These are phyloP conservation scores for Trichoderma erinaceum DNA, from an alignment of 495 filamentous ascomycete species.

Conservation along the genomic window DNA sequence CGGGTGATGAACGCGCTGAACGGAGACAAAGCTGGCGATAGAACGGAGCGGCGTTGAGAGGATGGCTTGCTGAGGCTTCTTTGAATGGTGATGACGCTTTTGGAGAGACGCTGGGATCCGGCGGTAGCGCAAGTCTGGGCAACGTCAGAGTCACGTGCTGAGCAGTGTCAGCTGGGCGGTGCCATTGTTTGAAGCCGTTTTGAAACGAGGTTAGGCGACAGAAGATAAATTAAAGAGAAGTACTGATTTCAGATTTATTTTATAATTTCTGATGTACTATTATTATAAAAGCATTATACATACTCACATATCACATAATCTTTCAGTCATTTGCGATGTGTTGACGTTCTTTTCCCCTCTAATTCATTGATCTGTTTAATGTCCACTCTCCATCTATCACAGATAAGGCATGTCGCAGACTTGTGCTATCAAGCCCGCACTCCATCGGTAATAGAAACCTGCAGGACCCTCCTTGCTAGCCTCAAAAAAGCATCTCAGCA, in stretches of 20 bases:
- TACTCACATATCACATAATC: not conserved
- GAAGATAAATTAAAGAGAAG: not conserved
- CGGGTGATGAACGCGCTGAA: not conserved
- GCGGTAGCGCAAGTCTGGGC: slow-evolving; percentile 1
- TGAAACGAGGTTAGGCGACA: not conserved
- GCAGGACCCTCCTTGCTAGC: not conserved
- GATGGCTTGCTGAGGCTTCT: not conserved
- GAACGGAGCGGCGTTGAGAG: not conserved
- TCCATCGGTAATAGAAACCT: not conserved
- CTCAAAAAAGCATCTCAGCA: slow-evolving; percentile 2
- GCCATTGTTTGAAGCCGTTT: not conserved
- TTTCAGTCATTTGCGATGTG: no score
- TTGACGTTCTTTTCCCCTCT: no score
- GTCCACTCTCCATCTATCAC: no score
- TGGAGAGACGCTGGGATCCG: not conserved
- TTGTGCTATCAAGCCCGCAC: no score
- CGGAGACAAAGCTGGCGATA: not conserved
- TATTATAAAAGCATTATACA: not conserved
- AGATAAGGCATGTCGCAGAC: not conserved
- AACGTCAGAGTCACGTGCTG: slow-evolving; percentile 13
- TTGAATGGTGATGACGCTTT: not conserved
- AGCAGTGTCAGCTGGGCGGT: not conserved
- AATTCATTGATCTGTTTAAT: no score
- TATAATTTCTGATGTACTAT: no score
- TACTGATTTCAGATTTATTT: no score